Base-by-base conservation (phyloP, 805 yeast species). In the Kregervanrija pseudodelftensis region DNA sequence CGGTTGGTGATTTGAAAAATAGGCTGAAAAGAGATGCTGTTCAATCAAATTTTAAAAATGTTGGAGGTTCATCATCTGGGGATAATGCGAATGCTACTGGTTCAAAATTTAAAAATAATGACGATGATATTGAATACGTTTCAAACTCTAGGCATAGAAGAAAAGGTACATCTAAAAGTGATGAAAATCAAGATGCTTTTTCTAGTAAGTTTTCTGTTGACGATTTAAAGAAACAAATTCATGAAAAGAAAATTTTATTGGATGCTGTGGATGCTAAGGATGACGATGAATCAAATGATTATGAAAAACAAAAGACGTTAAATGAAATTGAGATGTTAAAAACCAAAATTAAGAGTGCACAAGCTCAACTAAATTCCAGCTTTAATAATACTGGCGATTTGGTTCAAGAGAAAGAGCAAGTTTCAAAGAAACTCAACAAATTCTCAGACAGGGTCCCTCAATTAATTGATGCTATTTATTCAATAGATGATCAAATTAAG, bases 261-360 rank as follows among this genome's bases (percentile, higher is more conserved):
- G 85, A 77, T 47, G 87, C 93, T 1, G 60, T 84, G 49, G 89
- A 83, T 54, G 77, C 85, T 11, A 77, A 79, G 54, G 91, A 77
- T 54, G 74, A 68, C 44, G 80, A 76, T 46, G 45, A 60, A 13
- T 42, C 60, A 4, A 33, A 47, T 49, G 46, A 57, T 56, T 56
- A 49, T 43, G 62, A 47, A 7, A 44, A 50, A 13, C 66, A 66
- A 38, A 66, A 65, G 40, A 75, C 77, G 39, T 49, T 64, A 16
- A 74, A 73, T 41, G 83, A 77, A 39, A 81, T 91, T 47, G 85
- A 81, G 41, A 65, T 68, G 8, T 66, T 89, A 52, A 87, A 86
- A 61, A 60, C 68, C 5, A 76, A 78, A 51, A 84, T 91, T 43
- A 67, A 59, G 46, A 65, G 67, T 4, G 62, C 63, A 12, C 80